Percentiles rank a stretch among this genome's conserved stretches.
Conservation (phyloP, 345 rosid species). For the Citrus glauca region DNA sequence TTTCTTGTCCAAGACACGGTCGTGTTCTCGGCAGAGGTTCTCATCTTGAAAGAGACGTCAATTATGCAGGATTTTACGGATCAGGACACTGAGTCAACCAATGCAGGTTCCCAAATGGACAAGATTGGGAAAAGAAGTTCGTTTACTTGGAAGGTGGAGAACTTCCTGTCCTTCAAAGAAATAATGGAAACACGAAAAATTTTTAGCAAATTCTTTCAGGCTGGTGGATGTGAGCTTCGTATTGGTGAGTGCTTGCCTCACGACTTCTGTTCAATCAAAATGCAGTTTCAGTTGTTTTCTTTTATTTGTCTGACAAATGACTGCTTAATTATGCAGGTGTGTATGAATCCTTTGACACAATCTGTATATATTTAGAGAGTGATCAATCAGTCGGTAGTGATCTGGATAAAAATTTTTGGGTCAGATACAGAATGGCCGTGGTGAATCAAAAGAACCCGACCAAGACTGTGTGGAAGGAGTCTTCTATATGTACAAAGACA, state of each 20-base stretch:
- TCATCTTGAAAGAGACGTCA: slow-evolving; percentile 95
- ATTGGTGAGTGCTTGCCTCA: slow-evolving; percentile 58
- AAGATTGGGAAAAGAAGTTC: slow-evolving; percentile 68
- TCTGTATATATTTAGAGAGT: slow-evolving; percentile 97
- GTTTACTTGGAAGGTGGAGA: slow-evolving; percentile 99
- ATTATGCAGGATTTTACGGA: slow-evolving; percentile 62
- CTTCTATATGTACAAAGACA: slow-evolving; percentile 98
- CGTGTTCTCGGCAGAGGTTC: slow-evolving; percentile 97
- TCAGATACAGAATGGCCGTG: slow-evolving; percentile 95
- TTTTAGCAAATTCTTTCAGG: slow-evolving; percentile 98
- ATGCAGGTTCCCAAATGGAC: slow-evolving; percentile 45
- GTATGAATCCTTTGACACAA: slow-evolving; percentile 98
- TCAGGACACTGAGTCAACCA: slow-evolving; percentile 48
- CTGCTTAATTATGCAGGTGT: slow-evolving; percentile 72
- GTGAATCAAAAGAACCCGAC: slow-evolving; percentile 90
- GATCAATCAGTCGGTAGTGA: slow-evolving; percentile 91
- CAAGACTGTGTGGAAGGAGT: slow-evolving; percentile 99
- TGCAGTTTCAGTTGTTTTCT: slow-evolving; percentile 21
- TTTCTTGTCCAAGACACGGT: slow-evolving; percentile 96
- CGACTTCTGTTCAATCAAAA: slow-evolving; percentile 12
- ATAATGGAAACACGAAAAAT: slow-evolving; percentile 99
- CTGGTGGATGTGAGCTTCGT: slow-evolving; percentile 99
- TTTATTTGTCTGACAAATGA: slow-evolving; percentile 23
- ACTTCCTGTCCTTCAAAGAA: slow-evolving; percentile 93
- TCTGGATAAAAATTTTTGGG: slow-evolving; percentile 99